Conservation (phyloP, 2,329 filamentous ascomycete genomes). For the Fragosphaeria purpurea region DNA sequence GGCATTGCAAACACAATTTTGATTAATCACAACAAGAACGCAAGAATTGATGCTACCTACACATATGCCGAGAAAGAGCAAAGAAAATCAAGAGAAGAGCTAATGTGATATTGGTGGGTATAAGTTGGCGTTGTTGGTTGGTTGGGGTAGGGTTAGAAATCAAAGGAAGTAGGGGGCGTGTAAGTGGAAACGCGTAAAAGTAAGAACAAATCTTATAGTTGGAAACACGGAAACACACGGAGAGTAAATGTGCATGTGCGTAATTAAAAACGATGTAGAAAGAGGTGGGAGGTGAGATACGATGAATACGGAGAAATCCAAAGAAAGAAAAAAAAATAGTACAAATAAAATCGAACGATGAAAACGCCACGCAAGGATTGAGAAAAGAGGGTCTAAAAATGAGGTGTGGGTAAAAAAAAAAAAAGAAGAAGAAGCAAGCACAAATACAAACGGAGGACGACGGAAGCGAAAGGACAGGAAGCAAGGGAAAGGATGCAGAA, state of each 20-base stretch:
- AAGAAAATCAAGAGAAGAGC: conserved; percentile 22
- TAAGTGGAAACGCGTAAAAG: conserved; percentile 11
- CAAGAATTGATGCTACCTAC: conserved; percentile 9
- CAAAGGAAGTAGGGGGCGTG: conserved; percentile 15
- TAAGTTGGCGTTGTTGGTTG: conserved; percentile 3
- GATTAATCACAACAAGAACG: conserved; percentile 24
- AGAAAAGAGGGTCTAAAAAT: background rate
- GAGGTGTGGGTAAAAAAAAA: background rate
- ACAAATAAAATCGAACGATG: conserved; percentile 6
- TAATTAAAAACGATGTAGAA: background rate
- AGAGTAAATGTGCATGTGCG: background rate
- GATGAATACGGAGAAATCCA: background rate
- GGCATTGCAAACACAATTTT: conserved; percentile 18
- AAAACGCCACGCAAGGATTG: background rate
- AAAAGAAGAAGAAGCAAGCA: background rate
- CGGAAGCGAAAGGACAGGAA: background rate
- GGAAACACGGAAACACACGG: conserved; percentile 1
- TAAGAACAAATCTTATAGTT: background rate
- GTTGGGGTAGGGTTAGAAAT: too few species aligned
- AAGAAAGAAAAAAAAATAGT: background rate
- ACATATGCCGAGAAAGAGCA: conserved; percentile 32
- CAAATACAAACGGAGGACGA: background rate
- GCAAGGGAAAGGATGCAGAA: too few species aligned
- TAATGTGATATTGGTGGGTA: conserved; percentile 21
- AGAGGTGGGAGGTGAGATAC: background rate